These are phyloP conservation scores for Penicillium vulpinum DNA, from an alignment of 2,329 filamentous ascomycete species.

Conservation along the genomic window DNA sequence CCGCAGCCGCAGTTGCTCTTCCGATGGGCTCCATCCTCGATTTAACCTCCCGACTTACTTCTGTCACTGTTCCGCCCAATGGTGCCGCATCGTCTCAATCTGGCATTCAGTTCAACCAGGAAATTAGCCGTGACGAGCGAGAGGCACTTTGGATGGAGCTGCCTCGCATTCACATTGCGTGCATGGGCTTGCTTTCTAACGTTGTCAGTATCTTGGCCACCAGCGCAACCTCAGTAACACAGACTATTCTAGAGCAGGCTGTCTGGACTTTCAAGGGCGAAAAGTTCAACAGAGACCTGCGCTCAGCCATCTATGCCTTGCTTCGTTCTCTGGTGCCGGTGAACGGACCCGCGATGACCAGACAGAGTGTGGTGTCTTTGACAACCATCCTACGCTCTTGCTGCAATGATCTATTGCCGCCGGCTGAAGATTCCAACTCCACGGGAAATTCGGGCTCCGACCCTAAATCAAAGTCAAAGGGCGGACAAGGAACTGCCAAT, in stretches of 20 bases:
- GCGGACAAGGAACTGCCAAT: conserved; percentile 50
- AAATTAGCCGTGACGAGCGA: conserved; percentile 76
- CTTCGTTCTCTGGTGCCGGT: conserved; percentile 59
- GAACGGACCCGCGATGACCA: conserved; percentile 66
- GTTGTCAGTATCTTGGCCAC: conserved; percentile 60
- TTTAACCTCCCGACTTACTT: conserved; percentile 67
- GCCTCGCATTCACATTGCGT: conserved; percentile 71
- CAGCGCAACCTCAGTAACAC: conserved; percentile 60
- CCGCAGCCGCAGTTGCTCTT: conserved; percentile 64
- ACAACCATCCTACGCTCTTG: conserved; percentile 63
- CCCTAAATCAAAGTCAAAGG: conserved; percentile 42
- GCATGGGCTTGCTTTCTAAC: conserved; percentile 62
- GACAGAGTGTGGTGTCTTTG: conserved; percentile 64
- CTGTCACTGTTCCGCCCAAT: conserved; percentile 57
- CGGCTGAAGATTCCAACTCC: conserved; percentile 40
- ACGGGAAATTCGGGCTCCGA: conserved; percentile 36
- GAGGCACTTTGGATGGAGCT: conserved; percentile 74
- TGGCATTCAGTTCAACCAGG: conserved; percentile 65
- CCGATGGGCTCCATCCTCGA: conserved; percentile 69
- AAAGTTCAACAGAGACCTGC: conserved; percentile 53
- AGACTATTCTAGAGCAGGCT: conserved; percentile 69
- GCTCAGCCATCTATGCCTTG: conserved; percentile 62
- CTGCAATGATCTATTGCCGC: conserved; percentile 70
- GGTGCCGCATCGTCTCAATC: conserved; percentile 42
- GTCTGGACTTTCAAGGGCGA: conserved; percentile 67